phyloP scores from a whole-genome alignment of 192 early-diverging fungal genomes.

The Rhizophagus sp. region DNA sequence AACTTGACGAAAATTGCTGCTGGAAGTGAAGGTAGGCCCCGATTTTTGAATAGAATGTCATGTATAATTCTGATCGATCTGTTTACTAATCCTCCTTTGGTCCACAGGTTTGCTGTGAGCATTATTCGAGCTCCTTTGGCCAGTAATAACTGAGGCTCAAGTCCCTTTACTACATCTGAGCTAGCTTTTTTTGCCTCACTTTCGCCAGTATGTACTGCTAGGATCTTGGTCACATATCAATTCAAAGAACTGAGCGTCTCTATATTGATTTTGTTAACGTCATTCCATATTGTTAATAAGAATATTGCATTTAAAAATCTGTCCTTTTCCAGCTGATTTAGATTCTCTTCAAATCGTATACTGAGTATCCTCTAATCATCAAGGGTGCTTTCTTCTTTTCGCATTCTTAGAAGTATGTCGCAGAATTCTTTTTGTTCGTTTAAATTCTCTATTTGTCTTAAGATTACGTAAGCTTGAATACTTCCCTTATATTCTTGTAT shows the following conservation, averaged over 20 bases:
- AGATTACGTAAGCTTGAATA: neutral
- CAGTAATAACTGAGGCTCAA: neutral
- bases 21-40: neutral
- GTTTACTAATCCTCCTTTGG: neutral
- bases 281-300: neutral
- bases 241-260: neutral
- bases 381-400: neutral
- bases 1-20: neutral
- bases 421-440: neutral
- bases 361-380: neutral
- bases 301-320: neutral
- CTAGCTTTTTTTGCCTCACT: no score
- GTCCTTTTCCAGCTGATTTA: neutral
- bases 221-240: neutral
- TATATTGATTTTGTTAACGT: neutral
- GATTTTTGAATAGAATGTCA: neutral
- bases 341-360: neutral
- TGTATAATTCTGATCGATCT: neutral
- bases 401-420: neutral
- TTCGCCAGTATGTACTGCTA: neutral
- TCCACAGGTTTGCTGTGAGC: neutral
- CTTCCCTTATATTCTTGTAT: neutral
- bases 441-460: neutral
- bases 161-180: neutral
- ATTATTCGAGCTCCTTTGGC: neutral